Base-by-base conservation (phyloP, 2,329 filamentous ascomycete genomes). In the Fusarium duplospermum region DNA sequence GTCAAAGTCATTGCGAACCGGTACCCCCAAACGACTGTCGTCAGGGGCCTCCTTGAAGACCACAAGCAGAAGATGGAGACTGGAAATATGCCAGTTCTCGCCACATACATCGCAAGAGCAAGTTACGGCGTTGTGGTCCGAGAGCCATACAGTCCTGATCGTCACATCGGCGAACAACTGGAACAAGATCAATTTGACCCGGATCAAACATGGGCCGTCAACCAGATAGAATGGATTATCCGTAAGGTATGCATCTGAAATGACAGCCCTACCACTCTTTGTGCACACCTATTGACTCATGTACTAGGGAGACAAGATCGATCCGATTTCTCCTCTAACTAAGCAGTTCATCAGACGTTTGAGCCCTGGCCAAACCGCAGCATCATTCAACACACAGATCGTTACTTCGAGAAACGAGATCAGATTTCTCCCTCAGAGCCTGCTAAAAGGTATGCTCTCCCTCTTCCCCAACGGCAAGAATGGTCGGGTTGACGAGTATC, bases 171-270 rank as follows among this genome's bases (percentile, higher is more conserved):
- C 6, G 54, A 57, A 6, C 20, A 36, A 4, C 20, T 57, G 14
- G 54, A 57, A 18, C 31, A 36, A 9, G 54, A 57, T 24, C 20
- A 57, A 4, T 36, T 35, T 36, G 54, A 57, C 10, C 20, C 31
- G 13, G 36, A 14, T 18, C 33, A 57, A 24, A 57, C 20, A 24
- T 57, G 54, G 54, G 54, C 54, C 13, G 54, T 57, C 9, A 57
- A 57, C 20, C 54, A 57, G 20, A 36, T 36, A 35, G 13, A 57
- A 10, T 57, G 54, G 54, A 0, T 57, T 5, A 57, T 57, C 10
- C 54, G 20, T 14, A 57, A 57, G 33, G 52, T 24, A 57, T 24
- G 20, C 0, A 0, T 24, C 2, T 14, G 3, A n/a, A 31, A 20
- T 6, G 0, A 18, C 3, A 2, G 24, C 5, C 10, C 4, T 2